Conservation (phyloP, 148 eudicot species). For the Camellia japonica region DNA sequence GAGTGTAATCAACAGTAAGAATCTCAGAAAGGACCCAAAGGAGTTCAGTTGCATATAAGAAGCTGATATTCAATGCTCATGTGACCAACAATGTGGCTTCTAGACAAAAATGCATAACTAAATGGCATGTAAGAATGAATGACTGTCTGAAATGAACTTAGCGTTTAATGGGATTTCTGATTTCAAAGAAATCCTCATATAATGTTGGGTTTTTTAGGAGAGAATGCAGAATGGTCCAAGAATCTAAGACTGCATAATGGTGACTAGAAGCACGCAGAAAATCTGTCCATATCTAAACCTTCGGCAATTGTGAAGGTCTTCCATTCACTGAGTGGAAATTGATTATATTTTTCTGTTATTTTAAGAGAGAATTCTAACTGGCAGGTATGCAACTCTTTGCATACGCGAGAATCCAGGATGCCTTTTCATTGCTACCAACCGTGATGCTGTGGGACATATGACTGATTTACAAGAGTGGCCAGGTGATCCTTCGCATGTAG, state of each 20-base stretch:
- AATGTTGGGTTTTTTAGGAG: too few species aligned
- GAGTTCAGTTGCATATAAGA: neutral
- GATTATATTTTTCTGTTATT: neutral
- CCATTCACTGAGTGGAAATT: neutral
- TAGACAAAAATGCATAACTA: neutral
- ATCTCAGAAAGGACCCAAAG: neutral
- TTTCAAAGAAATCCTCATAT: too few species aligned
- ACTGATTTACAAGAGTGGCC: constrained; percentile 98
- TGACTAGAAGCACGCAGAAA: neutral
- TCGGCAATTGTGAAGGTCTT: neutral
- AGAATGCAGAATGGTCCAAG: neutral
- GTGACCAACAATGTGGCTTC: neutral
- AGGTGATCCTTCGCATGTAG: constrained; percentile 39
- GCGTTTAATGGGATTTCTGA: too few species aligned
- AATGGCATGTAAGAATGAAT: too few species aligned
- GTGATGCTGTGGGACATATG: constrained; percentile 89
- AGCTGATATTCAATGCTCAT: neutral
- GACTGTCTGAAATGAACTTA: too few species aligned
- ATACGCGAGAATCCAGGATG: constrained; percentile 97
- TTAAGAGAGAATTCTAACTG: neutral
- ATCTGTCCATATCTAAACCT: neutral
- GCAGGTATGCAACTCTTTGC: constrained; percentile 93
- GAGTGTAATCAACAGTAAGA: too few species aligned
- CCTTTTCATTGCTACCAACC: constrained; percentile 88
- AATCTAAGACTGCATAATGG: neutral